Conservation (phyloP, 371 early-diverging fungal species). For the Blakeslea trispora region DNA sequence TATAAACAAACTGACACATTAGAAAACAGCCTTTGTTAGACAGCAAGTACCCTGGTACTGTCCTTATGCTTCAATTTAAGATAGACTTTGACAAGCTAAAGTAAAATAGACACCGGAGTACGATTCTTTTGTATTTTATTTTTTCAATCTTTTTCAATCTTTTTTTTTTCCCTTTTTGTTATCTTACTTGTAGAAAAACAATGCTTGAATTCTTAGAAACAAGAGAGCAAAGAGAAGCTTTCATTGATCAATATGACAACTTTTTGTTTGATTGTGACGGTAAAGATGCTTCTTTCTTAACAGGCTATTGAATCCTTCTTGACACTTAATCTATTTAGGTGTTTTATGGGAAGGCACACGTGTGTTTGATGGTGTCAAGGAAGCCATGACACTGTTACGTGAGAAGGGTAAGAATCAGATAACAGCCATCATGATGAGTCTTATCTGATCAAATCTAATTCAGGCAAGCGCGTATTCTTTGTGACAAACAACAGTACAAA, state of each 20-base stretch:
- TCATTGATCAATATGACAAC: constrained; percentile 78
- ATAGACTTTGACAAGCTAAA: no score
- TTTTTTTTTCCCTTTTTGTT: not conserved
- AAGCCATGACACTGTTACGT: constrained; percentile 73
- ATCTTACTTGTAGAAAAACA: not conserved
- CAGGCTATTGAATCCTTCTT: no score
- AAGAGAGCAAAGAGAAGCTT: constrained; percentile 28
- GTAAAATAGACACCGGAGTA: no score
- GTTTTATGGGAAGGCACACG: constrained; percentile 90
- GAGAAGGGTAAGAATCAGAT: constrained; percentile 54
- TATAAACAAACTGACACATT: no score
- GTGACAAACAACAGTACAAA: constrained; percentile 97
- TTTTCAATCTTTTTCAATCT: no score
- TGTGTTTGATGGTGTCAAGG: constrained; percentile 66
- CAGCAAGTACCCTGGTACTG: no score
- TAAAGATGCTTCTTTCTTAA: no score
- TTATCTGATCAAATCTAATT: not conserved
- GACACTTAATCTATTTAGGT: constrained; percentile 53
- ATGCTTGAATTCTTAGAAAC: constrained; percentile 36
- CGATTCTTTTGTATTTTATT: no score
- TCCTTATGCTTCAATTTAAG: no score
- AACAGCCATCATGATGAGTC: not conserved
- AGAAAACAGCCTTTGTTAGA: no score
- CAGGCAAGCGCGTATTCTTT: constrained; percentile 86
- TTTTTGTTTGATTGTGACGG: constrained; percentile 98